A percentile compares a stretch with the other conserved stretches of the same genome.
These are phyloP conservation scores for Colletotrichum liriopes DNA, from an alignment of 2,329 filamentous ascomycete genomes.

Conservation along the genomic window DNA sequence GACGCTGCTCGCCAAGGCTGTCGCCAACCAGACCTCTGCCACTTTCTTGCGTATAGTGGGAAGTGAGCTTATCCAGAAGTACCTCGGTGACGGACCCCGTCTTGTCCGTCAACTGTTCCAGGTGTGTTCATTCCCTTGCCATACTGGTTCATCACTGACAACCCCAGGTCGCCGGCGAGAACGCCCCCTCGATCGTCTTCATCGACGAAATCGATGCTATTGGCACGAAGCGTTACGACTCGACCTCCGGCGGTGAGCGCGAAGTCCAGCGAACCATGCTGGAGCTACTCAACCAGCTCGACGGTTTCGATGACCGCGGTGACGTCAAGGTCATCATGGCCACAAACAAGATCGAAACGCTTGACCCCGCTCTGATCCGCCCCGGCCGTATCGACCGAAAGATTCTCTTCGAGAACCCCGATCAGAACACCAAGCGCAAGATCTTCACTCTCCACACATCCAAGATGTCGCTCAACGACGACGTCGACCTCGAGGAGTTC, in stretches of 20 bases:
- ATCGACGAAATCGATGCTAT: conserved; percentile 99
- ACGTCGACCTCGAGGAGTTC: conserved; percentile 99
- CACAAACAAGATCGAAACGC: conserved; percentile 99
- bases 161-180: conserved; percentile 87
- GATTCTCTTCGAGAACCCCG: conserved; percentile 81
- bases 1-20: conserved; percentile 98
- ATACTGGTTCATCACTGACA: conserved; percentile 1
- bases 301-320: conserved; percentile 98
- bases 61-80: conserved; percentile 99
- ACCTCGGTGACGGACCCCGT: conserved; percentile 94
- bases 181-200: conserved; percentile 97
- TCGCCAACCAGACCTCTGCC: conserved; percentile 97
- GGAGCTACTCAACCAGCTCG: conserved; percentile 97
- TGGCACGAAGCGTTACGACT: conserved; percentile 98
- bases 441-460: conserved; percentile 98
- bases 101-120: conserved; percentile 97
- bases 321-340: conserved; percentile 99
- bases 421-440: conserved; percentile 95
- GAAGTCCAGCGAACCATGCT: conserved; percentile 99
- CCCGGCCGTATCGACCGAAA: conserved; percentile 99
- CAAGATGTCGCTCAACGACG: conserved; percentile 97
- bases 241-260: conserved; percentile 94
- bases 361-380: conserved; percentile 95
- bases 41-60: conserved; percentile 99
- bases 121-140: conserved; percentile 57